Base-by-base conservation (phyloP, 495 filamentous ascomycete species). In the Parachaetomium inaequale region DNA sequence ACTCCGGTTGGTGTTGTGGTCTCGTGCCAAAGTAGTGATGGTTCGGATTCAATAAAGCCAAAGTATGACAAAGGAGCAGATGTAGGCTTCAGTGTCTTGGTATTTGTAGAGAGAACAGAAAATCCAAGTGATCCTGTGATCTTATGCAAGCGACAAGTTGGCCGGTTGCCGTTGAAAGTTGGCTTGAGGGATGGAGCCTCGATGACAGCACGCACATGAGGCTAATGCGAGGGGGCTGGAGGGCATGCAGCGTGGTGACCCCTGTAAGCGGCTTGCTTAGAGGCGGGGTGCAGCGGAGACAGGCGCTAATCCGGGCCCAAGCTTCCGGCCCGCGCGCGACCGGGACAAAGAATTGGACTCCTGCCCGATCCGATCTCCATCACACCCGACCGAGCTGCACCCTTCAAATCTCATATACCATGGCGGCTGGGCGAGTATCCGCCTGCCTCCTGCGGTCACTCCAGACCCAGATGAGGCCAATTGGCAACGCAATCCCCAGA, bases 381-480 rank as follows among this genome's bases (percentile, higher is more conserved):
- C n/a, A n/a, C n/a, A n/a, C 17, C 43, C 56, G 8, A 59, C 5
- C 36, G 8, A 25, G 43, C 12, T 14, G 19, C 11, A 15, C 31
- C 54, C 36, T 2, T n/a, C 25, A 6, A 29, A 34, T 45, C 29
- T 52, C 31, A 19, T 12, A 43, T 45, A 29, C 32, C 23, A 65
- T 65, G 63, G 26, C 58, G 28, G 45, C 43, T 2, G 46, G 40
- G 12, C 47, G 63, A 31, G 54, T 43, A 1, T 54, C 46, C 7
- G 19, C 26, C 8, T 45, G 31, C 32, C 40, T 65, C 5, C 25
- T 61, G 50, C 34, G 55, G 59, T 19, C 55, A 15, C 12, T 62
- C 0, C 63, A 55, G 52, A 17, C 46, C 0, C 29, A 63, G 50
- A 31, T 36, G 56, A 55, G 49, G 47, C 52, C 67, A 61, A 62